A percentile compares a stretch with the other conserved stretches of the same genome.
Evolutionary conservation across 306 rosid species (phyloP).

Genomic region (Astragalus membranaceus): DNA sequence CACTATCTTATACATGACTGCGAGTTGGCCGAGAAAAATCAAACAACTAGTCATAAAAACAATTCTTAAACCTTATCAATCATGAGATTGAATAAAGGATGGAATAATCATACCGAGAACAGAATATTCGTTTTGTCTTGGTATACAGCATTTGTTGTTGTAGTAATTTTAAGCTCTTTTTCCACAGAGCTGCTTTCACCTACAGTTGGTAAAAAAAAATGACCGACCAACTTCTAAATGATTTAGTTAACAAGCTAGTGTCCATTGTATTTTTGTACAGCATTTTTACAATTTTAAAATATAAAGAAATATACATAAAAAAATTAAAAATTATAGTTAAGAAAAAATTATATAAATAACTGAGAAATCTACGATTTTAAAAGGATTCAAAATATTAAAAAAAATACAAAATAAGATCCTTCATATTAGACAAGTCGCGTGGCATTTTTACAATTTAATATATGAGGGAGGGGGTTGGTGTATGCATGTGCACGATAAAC

Average conservation of each 20-base stretch:
- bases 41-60: not conserved
- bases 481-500: not conserved
- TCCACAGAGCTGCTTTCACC: slow-evolving; percentile 98
- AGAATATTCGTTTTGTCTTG: slow-evolving; percentile 97
- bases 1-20: not conserved
- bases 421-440: not conserved
- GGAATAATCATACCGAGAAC: slow-evolving; percentile 62
- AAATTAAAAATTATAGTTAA: not conserved
- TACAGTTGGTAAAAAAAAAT: slow-evolving; percentile 25
- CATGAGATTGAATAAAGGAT: slow-evolving; percentile 15
- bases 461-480: not conserved
- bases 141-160: slow-evolving; percentile 78
- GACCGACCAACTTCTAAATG: not conserved
- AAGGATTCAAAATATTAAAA: not conserved
- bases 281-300: not conserved
- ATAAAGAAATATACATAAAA: not conserved
- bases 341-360: not conserved
- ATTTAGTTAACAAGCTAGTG: not conserved
- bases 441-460: too few species aligned
- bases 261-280: not conserved
- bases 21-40: not conserved
- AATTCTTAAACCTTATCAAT: slow-evolving; percentile 6
- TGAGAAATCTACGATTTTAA: not conserved
- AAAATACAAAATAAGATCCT: not conserved
- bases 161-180: slow-evolving; percentile 71